Base-by-base conservation (phyloP, 2,329 filamentous ascomycete genomes). In the Epichloe gansuensis region DNA sequence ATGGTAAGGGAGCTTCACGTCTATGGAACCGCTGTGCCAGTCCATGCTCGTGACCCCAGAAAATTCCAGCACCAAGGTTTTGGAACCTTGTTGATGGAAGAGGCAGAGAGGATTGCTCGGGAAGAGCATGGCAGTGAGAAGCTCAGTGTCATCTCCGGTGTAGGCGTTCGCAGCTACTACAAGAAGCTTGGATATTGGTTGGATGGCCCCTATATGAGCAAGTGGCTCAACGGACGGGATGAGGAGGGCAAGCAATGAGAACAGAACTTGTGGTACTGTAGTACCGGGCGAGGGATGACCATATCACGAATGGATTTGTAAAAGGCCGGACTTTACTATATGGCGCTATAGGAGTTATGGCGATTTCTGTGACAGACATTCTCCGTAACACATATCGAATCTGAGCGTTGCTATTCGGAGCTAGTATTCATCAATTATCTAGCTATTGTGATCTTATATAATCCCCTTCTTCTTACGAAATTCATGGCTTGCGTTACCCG, bases 1-100 rank as follows among this genome's bases (percentile, higher is more conserved):
- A 77, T 98, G 61, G 91, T 98, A 5, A 80, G 93, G 48, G 93
- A 98, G 69, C 75, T 98, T 52, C 93, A 98, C 69, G 93, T 98
- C 1, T 98, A 98, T 65, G 93, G 93, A 7, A 91, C 88, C 21
- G 93, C 94, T 0, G 93, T 98, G n/a, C 94, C 93, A 0, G 88
- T 98, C 46, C 93, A 98, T 69, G 91, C 90, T 8, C 80, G 94
- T 53, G 93, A 98, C 61, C 90, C 91, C 21, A 85, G 87, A 69
- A 97, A 97, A 70, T 97, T 97, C 70, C 93, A 98, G 72, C 93
- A 98, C 71, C 93, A 96, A 67, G 93, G 93, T 0, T 98, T 95
- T 60, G 93, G 93, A 47, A 98, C 93, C 2, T 69, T 98, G 56
- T 66, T 98, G 59, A 98, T 98, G 94, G 91, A 97, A 65, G 91